phyloP scores from a whole-genome alignment of 2,329 filamentous ascomycete genomes.

The Colletotrichum sidae region DNA sequence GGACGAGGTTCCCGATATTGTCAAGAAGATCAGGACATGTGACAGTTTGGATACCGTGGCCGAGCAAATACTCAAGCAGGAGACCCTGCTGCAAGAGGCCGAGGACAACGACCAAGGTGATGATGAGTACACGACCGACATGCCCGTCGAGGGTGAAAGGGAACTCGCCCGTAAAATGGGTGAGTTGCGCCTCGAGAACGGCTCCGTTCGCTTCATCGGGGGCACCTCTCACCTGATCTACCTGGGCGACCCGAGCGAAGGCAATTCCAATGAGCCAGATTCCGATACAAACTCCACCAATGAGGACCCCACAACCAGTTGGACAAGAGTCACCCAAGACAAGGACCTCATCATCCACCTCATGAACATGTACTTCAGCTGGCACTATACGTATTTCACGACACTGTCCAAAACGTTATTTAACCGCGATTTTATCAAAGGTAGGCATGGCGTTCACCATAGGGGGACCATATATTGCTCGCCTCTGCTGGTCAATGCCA shows the following conservation, averaged over 20 bases:
- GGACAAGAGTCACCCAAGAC: constrained; percentile 89
- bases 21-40: constrained; percentile 89
- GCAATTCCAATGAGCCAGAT: constrained; percentile 54
- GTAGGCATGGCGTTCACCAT: constrained; percentile 65
- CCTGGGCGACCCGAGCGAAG: constrained; percentile 64
- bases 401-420: constrained; percentile 89
- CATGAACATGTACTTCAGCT: constrained; percentile 97
- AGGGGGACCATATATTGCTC: constrained; percentile 83
- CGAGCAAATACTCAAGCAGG: constrained; percentile 62
- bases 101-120: constrained; percentile 54
- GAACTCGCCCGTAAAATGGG: constrained; percentile 95
- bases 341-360: constrained; percentile 84
- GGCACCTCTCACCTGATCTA: constrained; percentile 95
- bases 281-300: constrained; percentile 60
- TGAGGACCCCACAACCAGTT: constrained; percentile 81
- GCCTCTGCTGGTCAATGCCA: constrained; percentile 89
- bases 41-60: constrained; percentile 73
- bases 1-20: constrained; percentile 83
- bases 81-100: constrained; percentile 47
- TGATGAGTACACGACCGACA: constrained; percentile 54
- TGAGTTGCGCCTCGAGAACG: constrained; percentile 87
- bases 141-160: constrained; percentile 71
- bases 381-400: constrained; percentile 97
- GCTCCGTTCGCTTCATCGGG: constrained; percentile 89
- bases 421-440: constrained; percentile 83